Evolutionary conservation across 2,329 filamentous ascomycete genomes (phyloP).

Genomic region (Ploettnerulaceae sp.): DNA sequence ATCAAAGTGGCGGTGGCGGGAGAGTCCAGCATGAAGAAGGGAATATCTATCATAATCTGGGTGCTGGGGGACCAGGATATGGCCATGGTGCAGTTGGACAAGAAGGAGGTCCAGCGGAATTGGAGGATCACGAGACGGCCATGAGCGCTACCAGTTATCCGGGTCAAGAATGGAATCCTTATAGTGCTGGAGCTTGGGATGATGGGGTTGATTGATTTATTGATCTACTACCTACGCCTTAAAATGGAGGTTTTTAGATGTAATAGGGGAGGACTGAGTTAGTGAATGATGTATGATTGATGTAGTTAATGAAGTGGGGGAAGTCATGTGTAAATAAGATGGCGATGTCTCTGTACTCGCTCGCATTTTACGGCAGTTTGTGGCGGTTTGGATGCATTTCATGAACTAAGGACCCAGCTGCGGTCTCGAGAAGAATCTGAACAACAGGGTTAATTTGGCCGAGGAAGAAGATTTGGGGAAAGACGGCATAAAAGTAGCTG

Average conservation of each 20-base stretch:
- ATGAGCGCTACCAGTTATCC: slow-evolving; percentile 68
- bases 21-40: slow-evolving; percentile 40
- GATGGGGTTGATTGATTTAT: slow-evolving; percentile 8
- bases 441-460: no score
- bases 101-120: slow-evolving; percentile 37
- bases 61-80: neutral
- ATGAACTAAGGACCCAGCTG: no score
- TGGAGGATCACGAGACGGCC: slow-evolving; percentile 41
- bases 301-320: no score
- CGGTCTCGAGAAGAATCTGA: no score
- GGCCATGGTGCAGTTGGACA: neutral
- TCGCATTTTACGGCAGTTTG: no score
- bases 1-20: neutral
- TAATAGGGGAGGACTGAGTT: neutral
- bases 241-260: neutral
- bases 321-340: no score
- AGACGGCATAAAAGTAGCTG: no score
- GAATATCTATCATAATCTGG: slow-evolving; percentile 41
- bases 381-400: no score
- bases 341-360: no score
- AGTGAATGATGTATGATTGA: no score
- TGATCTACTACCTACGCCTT: neutral
- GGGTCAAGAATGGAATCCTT: slow-evolving; percentile 56
- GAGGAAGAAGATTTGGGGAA: no score
- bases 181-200: slow-evolving; percentile 12